phyloP scores from a whole-genome alignment of 805 yeast species.

The Saccharomycopsis olivae region DNA sequence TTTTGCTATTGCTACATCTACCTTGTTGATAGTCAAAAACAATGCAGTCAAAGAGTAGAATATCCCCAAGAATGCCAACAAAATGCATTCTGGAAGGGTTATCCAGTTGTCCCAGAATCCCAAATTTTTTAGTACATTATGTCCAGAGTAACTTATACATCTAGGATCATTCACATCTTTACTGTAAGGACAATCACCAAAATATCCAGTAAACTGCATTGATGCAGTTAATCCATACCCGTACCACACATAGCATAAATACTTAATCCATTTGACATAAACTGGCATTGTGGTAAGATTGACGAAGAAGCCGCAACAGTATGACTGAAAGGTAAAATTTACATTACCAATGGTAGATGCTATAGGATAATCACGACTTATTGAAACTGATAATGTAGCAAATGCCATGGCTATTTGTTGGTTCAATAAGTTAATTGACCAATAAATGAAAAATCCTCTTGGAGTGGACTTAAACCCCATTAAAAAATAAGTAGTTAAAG shows the following conservation, averaged over 20 bases:
- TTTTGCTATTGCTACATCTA: slow-evolving; percentile 41
- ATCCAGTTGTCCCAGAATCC: slow-evolving; percentile 62
- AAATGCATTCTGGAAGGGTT: slow-evolving; percentile 49
- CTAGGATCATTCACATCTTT: slow-evolving; percentile 22
- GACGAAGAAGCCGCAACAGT: slow-evolving; percentile 75
- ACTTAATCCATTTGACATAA: slow-evolving; percentile 78
- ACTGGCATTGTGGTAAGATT: slow-evolving; percentile 70
- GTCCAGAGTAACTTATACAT: slow-evolving; percentile 45
- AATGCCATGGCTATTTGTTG: slow-evolving; percentile 46
- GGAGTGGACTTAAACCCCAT: slow-evolving; percentile 50
- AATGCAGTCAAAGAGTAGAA: slow-evolving; percentile 39
- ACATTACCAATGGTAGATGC: slow-evolving; percentile 54
- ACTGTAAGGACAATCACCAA: slow-evolving; percentile 43
- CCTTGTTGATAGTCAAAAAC: slow-evolving; percentile 37
- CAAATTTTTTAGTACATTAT: slow-evolving; percentile 38
- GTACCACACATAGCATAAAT: slow-evolving; percentile 68
- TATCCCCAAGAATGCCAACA: slow-evolving; percentile 48
- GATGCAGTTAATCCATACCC: slow-evolving; percentile 60
- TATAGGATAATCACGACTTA: slow-evolving; percentile 49
- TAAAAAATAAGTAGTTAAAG: slow-evolving; percentile 64
- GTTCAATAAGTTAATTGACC: slow-evolving; percentile 45
- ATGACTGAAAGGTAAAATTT: slow-evolving; percentile 59
- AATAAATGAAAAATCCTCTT: slow-evolving; percentile 50
- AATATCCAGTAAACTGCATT: slow-evolving; percentile 52
- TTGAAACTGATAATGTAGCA: slow-evolving; percentile 42